Base-by-base conservation (phyloP, 805 yeast genomes). In the Candida odintsovae region DNA sequence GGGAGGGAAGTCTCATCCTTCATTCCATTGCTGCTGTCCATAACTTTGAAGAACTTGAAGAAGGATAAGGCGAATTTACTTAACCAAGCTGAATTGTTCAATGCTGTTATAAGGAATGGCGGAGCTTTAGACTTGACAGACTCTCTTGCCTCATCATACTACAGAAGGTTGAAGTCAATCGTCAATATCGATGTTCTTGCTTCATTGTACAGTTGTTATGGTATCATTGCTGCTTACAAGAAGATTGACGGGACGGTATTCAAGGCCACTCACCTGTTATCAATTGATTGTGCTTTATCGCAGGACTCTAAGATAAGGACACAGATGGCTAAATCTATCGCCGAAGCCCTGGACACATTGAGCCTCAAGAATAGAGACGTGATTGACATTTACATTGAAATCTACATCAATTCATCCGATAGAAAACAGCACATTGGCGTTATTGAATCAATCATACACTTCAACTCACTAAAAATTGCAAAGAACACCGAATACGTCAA, bases 371-470 rank as follows among this genome's bases (percentile, higher is more conserved):
- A 63, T 40, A 51, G 42, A 11, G 46, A 55, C 3, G 50, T 56
- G 13, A 44, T 59, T 28, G 52, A 41, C 8, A 50, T 55, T 19
- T 59, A 48, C 41, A 40, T 58, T 31, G 59, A 61, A 18, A 28
- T 58, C 9, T 56, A 55, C 40, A 41, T 58, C 13, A 59, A 59
- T 53, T 58, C 39, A 43, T 54, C 18, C 25, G 56, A 47, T 41
- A 46, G 25, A 52, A 65, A 53, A 36, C 58, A 50, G 25, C 59
- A 57, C 33, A 48, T 60, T 3, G 70, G 69, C 2, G 53, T 68
- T 18, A 57, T 71, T 33, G 68, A 69, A 47, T 67, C 75, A 0
- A 48, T 70, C 11, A 49, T 62, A 15, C 71, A 71, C 38, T 71
- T 61, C 42, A 45, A 59, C 6, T 55, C 60, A 5, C 48, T 68